Conservation (phyloP, 2,329 filamentous ascomycete genomes). For the Verticillium zaregamsianum region DNA sequence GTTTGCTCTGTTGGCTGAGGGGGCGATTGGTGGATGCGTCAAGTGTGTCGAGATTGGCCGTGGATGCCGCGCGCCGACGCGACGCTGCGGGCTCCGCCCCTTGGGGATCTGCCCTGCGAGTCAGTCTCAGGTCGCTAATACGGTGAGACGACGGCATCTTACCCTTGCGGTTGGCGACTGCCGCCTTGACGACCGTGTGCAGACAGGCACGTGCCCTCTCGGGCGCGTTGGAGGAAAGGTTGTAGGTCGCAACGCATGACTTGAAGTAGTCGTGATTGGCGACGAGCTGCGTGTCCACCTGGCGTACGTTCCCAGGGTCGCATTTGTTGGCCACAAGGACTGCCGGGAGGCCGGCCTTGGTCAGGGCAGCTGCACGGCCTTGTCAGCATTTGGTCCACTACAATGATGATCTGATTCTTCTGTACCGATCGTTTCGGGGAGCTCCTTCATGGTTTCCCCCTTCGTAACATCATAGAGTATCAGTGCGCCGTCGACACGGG, state of each 20-base stretch:
- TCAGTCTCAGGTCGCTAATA: background rate
- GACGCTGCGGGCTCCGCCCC: slow-evolving; percentile 33
- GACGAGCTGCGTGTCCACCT: slow-evolving; percentile 66
- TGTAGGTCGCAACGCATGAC: slow-evolving; percentile 67
- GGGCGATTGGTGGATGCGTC: slow-evolving; percentile 47
- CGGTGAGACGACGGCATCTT: slow-evolving; percentile 25
- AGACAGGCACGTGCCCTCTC: slow-evolving; percentile 74
- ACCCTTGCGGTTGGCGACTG: slow-evolving; percentile 68
- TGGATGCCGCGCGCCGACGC: slow-evolving; percentile 56
- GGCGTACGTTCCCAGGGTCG: slow-evolving; percentile 68
- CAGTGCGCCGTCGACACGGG: slow-evolving; percentile 76
- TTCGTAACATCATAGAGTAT: slow-evolving; percentile 86
- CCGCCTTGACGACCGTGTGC: slow-evolving; percentile 67
- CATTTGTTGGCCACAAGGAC: slow-evolving; percentile 87
- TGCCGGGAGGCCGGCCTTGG: slow-evolving; percentile 68
- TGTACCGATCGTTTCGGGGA: slow-evolving; percentile 73
- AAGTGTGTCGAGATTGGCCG: slow-evolving; percentile 55
- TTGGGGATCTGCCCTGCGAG: slow-evolving; percentile 7
- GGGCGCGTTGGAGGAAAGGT: slow-evolving; percentile 65
- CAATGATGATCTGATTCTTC: slow-evolving; percentile 1
- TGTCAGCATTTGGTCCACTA: slow-evolving; percentile 13
- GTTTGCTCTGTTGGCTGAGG: slow-evolving; percentile 58
- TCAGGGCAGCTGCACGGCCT: slow-evolving; percentile 59
- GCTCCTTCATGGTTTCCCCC: slow-evolving; percentile 66
- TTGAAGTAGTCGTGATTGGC: slow-evolving; percentile 59